Conservation (phyloP, 2,329 filamentous ascomycete genomes). For the Cercospora zeae-maydis region DNA sequence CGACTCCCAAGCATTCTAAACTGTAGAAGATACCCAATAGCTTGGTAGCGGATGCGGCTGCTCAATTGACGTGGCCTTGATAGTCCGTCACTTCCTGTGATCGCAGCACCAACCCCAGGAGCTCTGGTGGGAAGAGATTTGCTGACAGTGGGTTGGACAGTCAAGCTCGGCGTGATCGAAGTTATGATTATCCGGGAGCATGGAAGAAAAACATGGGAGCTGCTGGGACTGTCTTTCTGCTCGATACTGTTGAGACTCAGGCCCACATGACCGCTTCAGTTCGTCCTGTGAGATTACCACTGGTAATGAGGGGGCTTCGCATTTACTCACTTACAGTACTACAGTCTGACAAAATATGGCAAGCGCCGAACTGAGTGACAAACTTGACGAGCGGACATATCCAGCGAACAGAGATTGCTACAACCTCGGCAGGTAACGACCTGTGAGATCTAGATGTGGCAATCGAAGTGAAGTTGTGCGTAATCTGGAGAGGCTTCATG, state of each 20-base stretch:
- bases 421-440: too few relatives aligned
- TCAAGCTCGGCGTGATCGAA: neutral
- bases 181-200: neutral
- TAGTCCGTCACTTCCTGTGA: neutral
- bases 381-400: too few relatives aligned
- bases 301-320: neutral
- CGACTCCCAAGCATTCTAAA: neutral
- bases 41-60: neutral
- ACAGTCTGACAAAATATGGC: too few relatives aligned
- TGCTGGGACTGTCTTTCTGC: neutral
- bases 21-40: neutral
- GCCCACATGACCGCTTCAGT: neutral
- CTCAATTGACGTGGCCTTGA: neutral
- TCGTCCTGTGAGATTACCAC: neutral
- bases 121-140: neutral
- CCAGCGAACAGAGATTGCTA: too few relatives aligned
- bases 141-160: neutral
- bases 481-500: too few relatives aligned
- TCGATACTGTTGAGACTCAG: neutral
- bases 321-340: neutral
- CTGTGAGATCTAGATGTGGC: too few relatives aligned
- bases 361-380: too few relatives aligned
- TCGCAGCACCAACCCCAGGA: neutral
- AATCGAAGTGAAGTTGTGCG: too few relatives aligned
- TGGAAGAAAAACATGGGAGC: neutral